Evolutionary conservation across 116 monocot genomes (phyloP).

Genomic region (Posidonia oceanica): DNA sequence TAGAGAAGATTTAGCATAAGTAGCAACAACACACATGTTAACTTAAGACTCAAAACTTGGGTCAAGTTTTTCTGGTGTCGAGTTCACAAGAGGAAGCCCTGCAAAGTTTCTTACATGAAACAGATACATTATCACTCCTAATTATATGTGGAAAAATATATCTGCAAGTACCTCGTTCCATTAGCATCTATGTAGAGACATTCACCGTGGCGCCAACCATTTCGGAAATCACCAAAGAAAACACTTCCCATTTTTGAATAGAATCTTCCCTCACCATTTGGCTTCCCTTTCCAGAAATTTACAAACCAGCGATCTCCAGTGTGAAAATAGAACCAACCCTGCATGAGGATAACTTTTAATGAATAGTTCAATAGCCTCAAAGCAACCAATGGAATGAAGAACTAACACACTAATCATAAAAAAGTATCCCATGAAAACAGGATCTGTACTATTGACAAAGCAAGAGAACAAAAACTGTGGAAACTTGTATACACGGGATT

Average conservation of each 20-base stretch:
- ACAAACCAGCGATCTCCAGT: slow-evolving; percentile 90
- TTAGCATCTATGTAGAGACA: slow-evolving; percentile 49
- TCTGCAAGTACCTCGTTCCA: slow-evolving; percentile 54
- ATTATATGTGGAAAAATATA: neutral
- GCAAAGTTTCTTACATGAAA: too few relatives aligned
- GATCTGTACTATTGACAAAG: too few relatives aligned
- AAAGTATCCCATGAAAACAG: too few relatives aligned
- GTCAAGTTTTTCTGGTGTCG: neutral
- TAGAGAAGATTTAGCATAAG: neutral
- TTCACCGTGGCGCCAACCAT: slow-evolving; percentile 91
- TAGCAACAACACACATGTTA: neutral
- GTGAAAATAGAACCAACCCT: slow-evolving; percentile 99
- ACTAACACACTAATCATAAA: too few relatives aligned
- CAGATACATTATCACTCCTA: neutral
- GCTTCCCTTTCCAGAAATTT: slow-evolving; percentile 95
- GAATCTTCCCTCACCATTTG: slow-evolving; percentile 87
- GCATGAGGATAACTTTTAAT: slow-evolving; percentile 7
- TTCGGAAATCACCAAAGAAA: slow-evolving; percentile 68
- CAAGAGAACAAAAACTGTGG: too few relatives aligned
- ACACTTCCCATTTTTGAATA: slow-evolving; percentile 66
- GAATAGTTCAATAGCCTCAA: neutral
- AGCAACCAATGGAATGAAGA: too few relatives aligned
- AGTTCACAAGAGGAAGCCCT: neutral
- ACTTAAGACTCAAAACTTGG: neutral
- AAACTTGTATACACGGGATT: too few relatives aligned